Percentiles rank a stretch among this genome's conserved stretches.
Evolutionary conservation across 1,284 basidiomycete genomes (phyloP).

Genomic region (Neolentinus lepideus): DNA sequence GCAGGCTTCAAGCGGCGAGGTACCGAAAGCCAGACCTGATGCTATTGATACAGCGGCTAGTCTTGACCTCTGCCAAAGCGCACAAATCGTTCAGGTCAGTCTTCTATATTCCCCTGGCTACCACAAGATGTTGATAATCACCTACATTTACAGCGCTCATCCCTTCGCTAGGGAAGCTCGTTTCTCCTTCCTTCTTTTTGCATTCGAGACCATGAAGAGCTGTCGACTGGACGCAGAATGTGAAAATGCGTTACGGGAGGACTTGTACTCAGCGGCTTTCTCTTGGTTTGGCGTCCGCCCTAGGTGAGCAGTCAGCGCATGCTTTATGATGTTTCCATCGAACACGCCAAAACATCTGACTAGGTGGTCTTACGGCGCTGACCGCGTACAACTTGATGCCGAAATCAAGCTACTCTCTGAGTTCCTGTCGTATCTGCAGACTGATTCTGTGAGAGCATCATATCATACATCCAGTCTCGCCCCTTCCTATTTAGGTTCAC

Average conservation of each 20-base stretch:
- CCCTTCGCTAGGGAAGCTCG: constrained; percentile 86
- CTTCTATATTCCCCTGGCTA: not conserved
- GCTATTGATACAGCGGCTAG: constrained; percentile 77
- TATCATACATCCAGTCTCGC: constrained; percentile 67
- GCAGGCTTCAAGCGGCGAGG: constrained; percentile 89
- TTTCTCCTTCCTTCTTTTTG: constrained; percentile 88
- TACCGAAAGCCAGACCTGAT: constrained; percentile 85
- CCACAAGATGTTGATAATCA: not conserved
- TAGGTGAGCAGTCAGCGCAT: constrained; percentile 48
- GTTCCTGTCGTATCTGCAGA: constrained; percentile 71
- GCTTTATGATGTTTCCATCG: not conserved
- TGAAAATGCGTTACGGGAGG: constrained; percentile 73
- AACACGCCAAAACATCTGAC: not conserved
- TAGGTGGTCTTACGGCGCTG: constrained; percentile 94
- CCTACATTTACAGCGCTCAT: constrained; percentile 66
- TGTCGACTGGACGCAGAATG: constrained; percentile 82
- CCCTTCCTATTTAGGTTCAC: constrained; percentile 38
- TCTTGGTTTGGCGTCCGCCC: constrained; percentile 91
- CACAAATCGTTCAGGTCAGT: constrained; percentile 68
- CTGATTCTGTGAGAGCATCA: constrained; percentile 64
- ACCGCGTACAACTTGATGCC: constrained; percentile 82
- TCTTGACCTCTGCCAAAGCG: constrained; percentile 71
- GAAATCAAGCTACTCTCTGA: constrained; percentile 87
- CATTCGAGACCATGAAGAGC: constrained; percentile 87
- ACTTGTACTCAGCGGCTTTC: constrained; percentile 76